Evolutionary conservation across 2,329 filamentous ascomycete species (phyloP).

Genomic region (Clarireedia hainanense): DNA sequence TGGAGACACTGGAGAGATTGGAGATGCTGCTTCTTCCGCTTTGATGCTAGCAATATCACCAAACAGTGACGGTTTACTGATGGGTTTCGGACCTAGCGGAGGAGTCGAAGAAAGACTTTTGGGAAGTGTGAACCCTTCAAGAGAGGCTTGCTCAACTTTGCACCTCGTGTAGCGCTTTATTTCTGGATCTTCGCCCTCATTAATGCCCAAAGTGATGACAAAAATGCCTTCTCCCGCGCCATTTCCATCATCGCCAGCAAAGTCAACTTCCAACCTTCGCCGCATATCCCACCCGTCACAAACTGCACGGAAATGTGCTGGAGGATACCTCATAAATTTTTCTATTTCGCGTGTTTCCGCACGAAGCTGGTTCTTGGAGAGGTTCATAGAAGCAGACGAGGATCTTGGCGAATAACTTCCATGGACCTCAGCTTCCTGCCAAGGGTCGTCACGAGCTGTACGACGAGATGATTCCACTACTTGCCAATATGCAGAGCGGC

Average conservation of each 20-base stretch:
- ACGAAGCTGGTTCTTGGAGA: constrained; percentile 61
- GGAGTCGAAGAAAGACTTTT: constrained; percentile 23
- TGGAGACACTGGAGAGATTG: constrained; percentile 21
- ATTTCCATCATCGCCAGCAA: constrained; percentile 70
- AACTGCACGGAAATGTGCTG: constrained; percentile 67
- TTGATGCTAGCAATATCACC: constrained; percentile 23
- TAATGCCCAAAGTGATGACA: constrained; percentile 59
- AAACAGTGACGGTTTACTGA: constrained; percentile 28
- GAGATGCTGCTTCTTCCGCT: constrained; percentile 18
- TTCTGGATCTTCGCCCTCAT: constrained; percentile 31
- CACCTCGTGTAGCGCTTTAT: constrained; percentile 52
- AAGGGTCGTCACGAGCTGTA: constrained; percentile 61
- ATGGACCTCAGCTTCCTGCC: constrained; percentile 56
- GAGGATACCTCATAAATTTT: constrained; percentile 62
- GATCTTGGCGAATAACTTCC: constrained; percentile 76
- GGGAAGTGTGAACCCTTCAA: constrained; percentile 26
- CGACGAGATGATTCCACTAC: constrained; percentile 72
- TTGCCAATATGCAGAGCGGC: constrained; percentile 73
- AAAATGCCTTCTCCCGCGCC: constrained; percentile 71
- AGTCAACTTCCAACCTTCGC: constrained; percentile 78
- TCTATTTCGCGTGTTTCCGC: constrained; percentile 80
- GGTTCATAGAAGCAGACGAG: constrained; percentile 63
- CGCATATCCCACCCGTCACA: constrained; percentile 92
- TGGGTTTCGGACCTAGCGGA: constrained; percentile 6
- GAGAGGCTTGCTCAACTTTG: constrained; percentile 28